Evolutionary conservation across 2,329 filamentous ascomycete species (phyloP).

Genomic region (Diaporthe eres): DNA sequence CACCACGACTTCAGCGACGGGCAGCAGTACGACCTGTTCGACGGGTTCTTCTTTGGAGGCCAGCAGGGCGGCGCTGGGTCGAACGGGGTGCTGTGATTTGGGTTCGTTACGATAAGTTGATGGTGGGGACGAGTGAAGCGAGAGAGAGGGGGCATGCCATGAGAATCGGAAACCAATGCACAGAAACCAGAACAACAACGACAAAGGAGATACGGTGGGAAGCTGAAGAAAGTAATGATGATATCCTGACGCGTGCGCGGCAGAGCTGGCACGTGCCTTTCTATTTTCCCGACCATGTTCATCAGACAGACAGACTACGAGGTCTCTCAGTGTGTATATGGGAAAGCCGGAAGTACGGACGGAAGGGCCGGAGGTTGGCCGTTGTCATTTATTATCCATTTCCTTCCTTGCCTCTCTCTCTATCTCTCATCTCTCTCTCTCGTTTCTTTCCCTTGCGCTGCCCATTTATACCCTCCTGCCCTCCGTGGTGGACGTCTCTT

Average conservation of each 20-base stretch:
- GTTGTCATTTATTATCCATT: background rate
- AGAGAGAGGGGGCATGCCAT: too few relatives aligned
- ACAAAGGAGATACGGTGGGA: background rate
- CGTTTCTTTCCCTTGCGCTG: background rate
- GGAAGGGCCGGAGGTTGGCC: background rate
- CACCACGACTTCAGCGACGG: slow-evolving; percentile 74
- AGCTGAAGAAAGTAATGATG: background rate
- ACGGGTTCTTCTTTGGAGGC: slow-evolving; percentile 80
- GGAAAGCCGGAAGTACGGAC: background rate
- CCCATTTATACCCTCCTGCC: slow-evolving; percentile 35
- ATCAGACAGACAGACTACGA: slow-evolving; percentile 33
- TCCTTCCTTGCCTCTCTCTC: background rate
- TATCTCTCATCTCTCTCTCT: background rate
- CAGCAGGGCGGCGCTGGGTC: slow-evolving; percentile 56
- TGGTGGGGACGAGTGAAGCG: background rate
- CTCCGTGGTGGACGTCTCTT: slow-evolving; percentile 30
- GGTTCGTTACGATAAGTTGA: background rate
- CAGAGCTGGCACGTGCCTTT: slow-evolving; percentile 21
- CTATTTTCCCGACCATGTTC: slow-evolving; percentile 15
- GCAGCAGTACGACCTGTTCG: slow-evolving; percentile 76
- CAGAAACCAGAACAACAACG: background rate
- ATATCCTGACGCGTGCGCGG: slow-evolving; percentile 8
- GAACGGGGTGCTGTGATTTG: slow-evolving; percentile 41
- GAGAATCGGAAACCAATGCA: background rate
- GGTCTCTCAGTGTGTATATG: slow-evolving; percentile 34